These are phyloP conservation scores for Aspergillus sp. DNA, from an alignment of 2,329 filamentous ascomycete genomes.

Conservation along the genomic window DNA sequence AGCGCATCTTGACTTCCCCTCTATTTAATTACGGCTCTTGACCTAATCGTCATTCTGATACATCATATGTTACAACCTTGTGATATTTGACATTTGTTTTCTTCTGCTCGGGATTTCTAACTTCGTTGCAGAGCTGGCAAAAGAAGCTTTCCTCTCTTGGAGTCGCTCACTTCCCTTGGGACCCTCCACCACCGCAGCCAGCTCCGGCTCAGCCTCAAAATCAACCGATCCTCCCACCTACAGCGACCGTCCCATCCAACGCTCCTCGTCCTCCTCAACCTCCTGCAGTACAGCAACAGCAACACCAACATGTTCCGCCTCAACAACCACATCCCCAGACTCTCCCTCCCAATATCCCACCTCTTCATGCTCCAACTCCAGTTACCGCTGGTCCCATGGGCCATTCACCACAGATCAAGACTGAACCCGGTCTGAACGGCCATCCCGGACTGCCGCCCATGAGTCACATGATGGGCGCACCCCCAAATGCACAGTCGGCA, in stretches of 20 bases:
- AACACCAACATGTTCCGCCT: slow-evolving; percentile 40
- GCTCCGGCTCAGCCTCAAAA: slow-evolving; percentile 48
- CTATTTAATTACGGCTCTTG: slow-evolving; percentile 7
- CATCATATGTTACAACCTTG: neutral
- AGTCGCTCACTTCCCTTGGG: slow-evolving; percentile 92
- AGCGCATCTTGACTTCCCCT: slow-evolving; percentile 24
- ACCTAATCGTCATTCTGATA: neutral
- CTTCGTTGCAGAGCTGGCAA: slow-evolving; percentile 78
- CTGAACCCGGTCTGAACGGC: slow-evolving; percentile 53
- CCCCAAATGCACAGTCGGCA: slow-evolving; percentile 52
- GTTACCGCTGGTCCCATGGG: slow-evolving; percentile 34
- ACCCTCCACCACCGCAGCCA: slow-evolving; percentile 74
- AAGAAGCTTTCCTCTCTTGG: slow-evolving; percentile 81
- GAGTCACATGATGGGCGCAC: slow-evolving; percentile 39
- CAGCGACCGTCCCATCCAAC: slow-evolving; percentile 50
- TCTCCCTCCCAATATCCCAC: slow-evolving; percentile 33
- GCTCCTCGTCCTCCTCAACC: slow-evolving; percentile 43
- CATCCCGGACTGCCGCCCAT: slow-evolving; percentile 38
- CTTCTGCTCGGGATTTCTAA: slow-evolving; percentile 12
- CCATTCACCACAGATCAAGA: slow-evolving; percentile 54
- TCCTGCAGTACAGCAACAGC: slow-evolving; percentile 28
- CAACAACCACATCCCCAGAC: slow-evolving; percentile 42
- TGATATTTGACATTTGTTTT: slow-evolving; percentile 14
- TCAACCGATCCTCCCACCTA: slow-evolving; percentile 41
- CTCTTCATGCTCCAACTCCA: slow-evolving; percentile 28